A percentile compares a stretch with the other conserved stretches of the same genome.
Evolutionary conservation across 1,139 yeast genomes (phyloP).

Genomic region (Hanseniaspora gamundiae): DNA sequence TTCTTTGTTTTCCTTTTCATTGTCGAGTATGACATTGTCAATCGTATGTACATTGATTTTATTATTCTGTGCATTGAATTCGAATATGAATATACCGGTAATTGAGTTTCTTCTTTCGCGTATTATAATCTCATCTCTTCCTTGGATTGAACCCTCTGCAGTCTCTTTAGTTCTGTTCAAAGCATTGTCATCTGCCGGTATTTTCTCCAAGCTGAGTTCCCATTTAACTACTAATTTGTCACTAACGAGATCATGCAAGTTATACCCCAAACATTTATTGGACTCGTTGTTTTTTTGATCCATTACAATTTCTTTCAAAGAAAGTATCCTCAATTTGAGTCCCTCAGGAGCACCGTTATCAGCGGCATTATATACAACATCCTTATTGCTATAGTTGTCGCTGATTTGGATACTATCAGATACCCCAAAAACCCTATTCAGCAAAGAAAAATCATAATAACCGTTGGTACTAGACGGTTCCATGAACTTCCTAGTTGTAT

Average conservation of each 20-base stretch:
- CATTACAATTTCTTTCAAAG: not conserved
- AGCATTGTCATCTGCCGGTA: not conserved
- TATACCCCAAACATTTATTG: not conserved
- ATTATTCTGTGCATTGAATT: constrained; percentile 46
- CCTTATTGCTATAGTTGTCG: no score
- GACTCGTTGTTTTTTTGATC: not conserved
- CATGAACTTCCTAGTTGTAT: not conserved
- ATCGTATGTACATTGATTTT: constrained; percentile 59
- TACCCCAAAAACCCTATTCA: no score
- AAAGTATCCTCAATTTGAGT: not conserved
- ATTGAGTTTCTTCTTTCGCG: constrained; percentile 6
- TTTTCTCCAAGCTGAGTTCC: not conserved
- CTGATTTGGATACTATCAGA: no score
- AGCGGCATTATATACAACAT: no score
- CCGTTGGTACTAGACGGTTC: no score
- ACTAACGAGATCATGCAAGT: not conserved
- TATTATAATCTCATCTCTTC: not conserved
- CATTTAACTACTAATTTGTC: not conserved
- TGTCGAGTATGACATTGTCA: constrained; percentile 62
- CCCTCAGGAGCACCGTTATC: no score
- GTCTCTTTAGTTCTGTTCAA: not conserved
- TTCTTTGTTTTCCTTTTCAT: constrained; percentile 24
- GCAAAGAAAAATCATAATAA: no score
- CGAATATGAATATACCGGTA: constrained; percentile 64
- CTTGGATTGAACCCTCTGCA: not conserved